Evolutionary conservation across 371 early-diverging fungal genomes (phyloP).

Genomic region (Mortierella sp.): DNA sequence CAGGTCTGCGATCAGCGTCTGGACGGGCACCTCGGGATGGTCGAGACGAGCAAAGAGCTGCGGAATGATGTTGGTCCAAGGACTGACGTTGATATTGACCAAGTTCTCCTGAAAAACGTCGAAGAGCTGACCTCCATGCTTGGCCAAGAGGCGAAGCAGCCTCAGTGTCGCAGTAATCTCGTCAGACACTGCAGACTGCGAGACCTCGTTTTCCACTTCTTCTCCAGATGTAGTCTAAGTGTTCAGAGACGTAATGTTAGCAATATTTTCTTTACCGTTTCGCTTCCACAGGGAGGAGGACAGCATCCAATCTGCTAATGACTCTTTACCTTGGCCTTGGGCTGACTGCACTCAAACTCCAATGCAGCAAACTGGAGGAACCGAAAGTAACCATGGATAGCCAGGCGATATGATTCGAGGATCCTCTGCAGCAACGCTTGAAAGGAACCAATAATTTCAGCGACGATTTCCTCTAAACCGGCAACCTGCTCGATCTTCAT

Average conservation of each 20-base stretch:
- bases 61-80: conserved; percentile 83
- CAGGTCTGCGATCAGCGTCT: conserved; percentile 63
- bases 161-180: conserved; percentile 76
- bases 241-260: not conserved
- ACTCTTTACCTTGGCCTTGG: conserved; percentile 35
- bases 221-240: conserved; percentile 37
- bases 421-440: conserved; percentile 35
- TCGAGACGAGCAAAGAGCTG: conserved; percentile 83
- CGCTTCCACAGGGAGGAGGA: too few species aligned
- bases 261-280: too few species aligned
- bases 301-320: too few species aligned
- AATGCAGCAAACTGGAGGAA: conserved; percentile 49
- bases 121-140: conserved; percentile 70
- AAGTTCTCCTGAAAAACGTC: conserved; percentile 61
- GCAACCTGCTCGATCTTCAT: conserved; percentile 28
- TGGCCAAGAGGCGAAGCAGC: conserved; percentile 74
- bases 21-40: conserved; percentile 74
- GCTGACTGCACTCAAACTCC: conserved; percentile 46
- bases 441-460: conserved; percentile 33
- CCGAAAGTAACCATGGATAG: conserved; percentile 48
- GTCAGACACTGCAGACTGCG: conserved; percentile 50
- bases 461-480: conserved; percentile 6
- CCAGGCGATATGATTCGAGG: conserved; percentile 42
- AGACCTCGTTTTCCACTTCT: conserved; percentile 27
- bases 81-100: conserved; percentile 60